These are phyloP conservation scores for Phanerochaete sordida DNA, from an alignment of 768 basidiomycete species.

Conservation along the genomic window DNA sequence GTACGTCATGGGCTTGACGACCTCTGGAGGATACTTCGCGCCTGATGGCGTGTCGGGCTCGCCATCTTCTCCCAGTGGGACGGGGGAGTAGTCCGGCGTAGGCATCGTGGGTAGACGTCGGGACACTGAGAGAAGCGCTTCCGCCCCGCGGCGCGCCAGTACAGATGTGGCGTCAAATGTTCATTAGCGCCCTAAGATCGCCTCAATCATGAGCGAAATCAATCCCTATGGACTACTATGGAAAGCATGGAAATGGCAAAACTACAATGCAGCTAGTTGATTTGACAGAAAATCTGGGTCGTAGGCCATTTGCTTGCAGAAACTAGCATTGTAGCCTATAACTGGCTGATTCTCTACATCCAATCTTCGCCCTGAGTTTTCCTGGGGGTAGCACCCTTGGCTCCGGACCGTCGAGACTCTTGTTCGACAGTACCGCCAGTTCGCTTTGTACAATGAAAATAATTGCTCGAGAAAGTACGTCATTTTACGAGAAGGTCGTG, in stretches of 20 bases:
- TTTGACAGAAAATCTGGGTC: conserved; percentile 18
- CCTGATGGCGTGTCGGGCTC: background rate
- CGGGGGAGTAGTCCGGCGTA: background rate
- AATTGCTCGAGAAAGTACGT: no score
- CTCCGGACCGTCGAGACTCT: no score
- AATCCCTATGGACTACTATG: no score
- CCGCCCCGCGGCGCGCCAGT: background rate
- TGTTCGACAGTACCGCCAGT: no score
- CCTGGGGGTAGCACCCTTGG: no score
- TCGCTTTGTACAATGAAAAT: no score
- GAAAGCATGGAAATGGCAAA: no score
- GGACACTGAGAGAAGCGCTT: background rate
- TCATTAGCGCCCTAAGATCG: no score
- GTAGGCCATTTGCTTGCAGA: conserved; percentile 10
- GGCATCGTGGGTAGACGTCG: background rate
- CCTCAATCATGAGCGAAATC: no score
- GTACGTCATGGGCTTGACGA: conserved; percentile 36
- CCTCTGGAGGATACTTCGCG: background rate
- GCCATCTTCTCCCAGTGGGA: background rate
- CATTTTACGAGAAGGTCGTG: no score
- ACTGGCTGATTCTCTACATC: background rate
- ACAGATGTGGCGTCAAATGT: background rate
- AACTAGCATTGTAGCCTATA: background rate
- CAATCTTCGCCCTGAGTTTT: background rate
- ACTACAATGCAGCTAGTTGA: conserved; percentile 12